Evolutionary conservation across 2,329 filamentous ascomycete genomes (phyloP), one percentile per base, ranked within the genome.

Genomic region (Domatiomyces catenatus): DNA sequence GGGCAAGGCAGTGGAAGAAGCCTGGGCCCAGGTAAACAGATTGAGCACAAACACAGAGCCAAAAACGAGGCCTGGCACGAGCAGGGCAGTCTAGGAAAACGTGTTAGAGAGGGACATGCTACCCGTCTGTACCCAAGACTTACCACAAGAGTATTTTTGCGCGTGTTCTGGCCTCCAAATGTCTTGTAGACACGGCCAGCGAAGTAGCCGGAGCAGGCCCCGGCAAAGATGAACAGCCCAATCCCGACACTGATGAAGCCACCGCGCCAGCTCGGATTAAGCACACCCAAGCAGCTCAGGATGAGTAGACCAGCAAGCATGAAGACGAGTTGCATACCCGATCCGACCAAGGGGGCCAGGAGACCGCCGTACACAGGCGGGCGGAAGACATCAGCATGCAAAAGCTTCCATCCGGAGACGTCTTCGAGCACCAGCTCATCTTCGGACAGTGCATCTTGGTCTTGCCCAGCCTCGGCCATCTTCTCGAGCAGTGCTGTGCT

Each of bases 261-360:
- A 52, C 87, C 87, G n/a, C 87, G 81, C 72, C 88, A 92, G 64
- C 83, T 88, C 2, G 87, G 87, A 61, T 93, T 93, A 50, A 93
- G 66, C 2, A 93, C 66, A 4, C 87, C 87, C 28, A 92, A 66
- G 51, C 83, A 84, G 62, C 83, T 85, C 22, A 90, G 71, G 3
- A 81, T 63, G 8, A 90, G 73, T 3, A 93, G 72, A 1, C 85
- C 84, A 42, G 80, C 67, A 1, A 80, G 76, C 82, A 92, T 88
- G 66, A 90, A 88, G 8, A 93, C 72, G 1, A 94, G 74, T 67
- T 94, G 87, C 74, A 84, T 87, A 43, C 87, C 87, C 1, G 86
- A 93, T 2, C 88, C 88, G 18, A 93, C 74, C 6, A 94, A 70
- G 1, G 87, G 86, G 0, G 87, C 86, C 42, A 94, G 73, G 1